phyloP scores from a whole-genome alignment of 2,329 filamentous ascomycete genomes.

The Diaporthe aspalathi region DNA sequence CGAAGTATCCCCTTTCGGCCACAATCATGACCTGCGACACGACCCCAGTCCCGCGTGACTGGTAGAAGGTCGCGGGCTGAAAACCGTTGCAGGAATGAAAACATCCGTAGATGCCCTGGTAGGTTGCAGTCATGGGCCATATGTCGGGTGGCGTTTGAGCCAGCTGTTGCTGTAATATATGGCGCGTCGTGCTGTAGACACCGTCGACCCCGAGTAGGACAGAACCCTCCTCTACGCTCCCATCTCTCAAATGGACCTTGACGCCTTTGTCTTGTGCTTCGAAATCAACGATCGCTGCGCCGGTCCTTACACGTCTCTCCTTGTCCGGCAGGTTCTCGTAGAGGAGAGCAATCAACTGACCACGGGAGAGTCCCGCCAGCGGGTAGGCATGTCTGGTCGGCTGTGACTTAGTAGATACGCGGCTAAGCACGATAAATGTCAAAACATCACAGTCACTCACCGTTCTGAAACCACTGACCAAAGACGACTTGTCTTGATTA shows the following conservation, averaged over 20 bases:
- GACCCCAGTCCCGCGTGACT: neutral
- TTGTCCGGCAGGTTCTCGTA: neutral
- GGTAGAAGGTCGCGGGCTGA: neutral
- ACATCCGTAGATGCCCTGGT: neutral
- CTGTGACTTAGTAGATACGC: neutral
- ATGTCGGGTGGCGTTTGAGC: neutral
- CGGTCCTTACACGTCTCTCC: neutral
- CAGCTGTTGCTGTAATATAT: slow-evolving; percentile 13
- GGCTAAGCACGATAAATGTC: neutral
- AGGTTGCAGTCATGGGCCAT: slow-evolving; percentile 7
- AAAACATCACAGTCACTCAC: neutral
- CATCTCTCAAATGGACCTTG: slow-evolving; percentile 4
- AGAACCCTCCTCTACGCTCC: slow-evolving; percentile 8
- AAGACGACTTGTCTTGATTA: neutral
- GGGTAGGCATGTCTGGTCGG: neutral
- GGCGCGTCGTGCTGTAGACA: slow-evolving; percentile 21
- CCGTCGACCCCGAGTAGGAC: slow-evolving; percentile 12
- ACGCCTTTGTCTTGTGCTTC: neutral
- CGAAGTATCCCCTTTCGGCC: neutral
- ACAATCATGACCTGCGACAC: neutral
- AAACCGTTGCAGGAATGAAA: neutral
- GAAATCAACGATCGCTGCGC: neutral
- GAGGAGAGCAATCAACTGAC: slow-evolving; percentile 8
- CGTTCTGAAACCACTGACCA: neutral
- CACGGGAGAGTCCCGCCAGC: neutral